Conservation (phyloP, 140 eudicot species). For the Cichorium intybus region DNA sequence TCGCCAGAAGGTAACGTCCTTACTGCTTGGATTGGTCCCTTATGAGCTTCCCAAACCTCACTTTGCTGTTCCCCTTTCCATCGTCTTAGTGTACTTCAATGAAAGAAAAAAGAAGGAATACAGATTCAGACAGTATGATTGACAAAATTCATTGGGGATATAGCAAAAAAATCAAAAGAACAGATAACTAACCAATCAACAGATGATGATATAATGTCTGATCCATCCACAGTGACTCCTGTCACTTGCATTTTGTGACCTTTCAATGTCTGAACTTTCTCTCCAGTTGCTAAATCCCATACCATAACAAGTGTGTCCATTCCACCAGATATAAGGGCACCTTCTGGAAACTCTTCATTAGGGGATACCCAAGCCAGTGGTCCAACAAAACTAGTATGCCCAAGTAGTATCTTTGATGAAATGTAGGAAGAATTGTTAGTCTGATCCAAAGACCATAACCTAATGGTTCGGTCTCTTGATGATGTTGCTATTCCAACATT, state of each 20-base stretch:
- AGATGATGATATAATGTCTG: slow-evolving; percentile 74
- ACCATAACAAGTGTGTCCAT: slow-evolving; percentile 88
- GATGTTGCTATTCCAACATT: slow-evolving; percentile 91
- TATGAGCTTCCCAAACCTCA: slow-evolving; percentile 87
- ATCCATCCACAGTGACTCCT: slow-evolving; percentile 71
- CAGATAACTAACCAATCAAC: slow-evolving; percentile 67
- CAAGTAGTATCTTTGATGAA: slow-evolving; percentile 66
- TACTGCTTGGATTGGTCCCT: slow-evolving; percentile 83
- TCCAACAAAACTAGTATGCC: slow-evolving; percentile 95
- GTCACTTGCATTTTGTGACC: slow-evolving; percentile 93
- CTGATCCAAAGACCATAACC: slow-evolving; percentile 74
- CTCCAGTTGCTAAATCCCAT: slow-evolving; percentile 84
- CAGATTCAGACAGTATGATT: background rate
- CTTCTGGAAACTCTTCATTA: slow-evolving; percentile 78
- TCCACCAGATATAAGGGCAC: slow-evolving; percentile 88
- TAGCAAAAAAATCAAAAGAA: slow-evolving; percentile 4
- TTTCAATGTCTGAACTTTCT: slow-evolving; percentile 59
- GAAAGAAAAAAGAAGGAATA: slow-evolving; percentile 13
- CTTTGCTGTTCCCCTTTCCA: slow-evolving; percentile 79
- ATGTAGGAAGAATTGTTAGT: slow-evolving; percentile 42
- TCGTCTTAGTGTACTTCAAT: slow-evolving; percentile 71
- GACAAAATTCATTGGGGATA: slow-evolving; percentile 7
- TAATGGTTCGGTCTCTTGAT: slow-evolving; percentile 86
- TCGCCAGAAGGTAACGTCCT: slow-evolving; percentile 77
- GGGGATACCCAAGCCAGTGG: slow-evolving; percentile 87